These are phyloP conservation scores for Glycyrrhiza uralensis DNA, from an alignment of 306 rosid species.

Conservation along the genomic window DNA sequence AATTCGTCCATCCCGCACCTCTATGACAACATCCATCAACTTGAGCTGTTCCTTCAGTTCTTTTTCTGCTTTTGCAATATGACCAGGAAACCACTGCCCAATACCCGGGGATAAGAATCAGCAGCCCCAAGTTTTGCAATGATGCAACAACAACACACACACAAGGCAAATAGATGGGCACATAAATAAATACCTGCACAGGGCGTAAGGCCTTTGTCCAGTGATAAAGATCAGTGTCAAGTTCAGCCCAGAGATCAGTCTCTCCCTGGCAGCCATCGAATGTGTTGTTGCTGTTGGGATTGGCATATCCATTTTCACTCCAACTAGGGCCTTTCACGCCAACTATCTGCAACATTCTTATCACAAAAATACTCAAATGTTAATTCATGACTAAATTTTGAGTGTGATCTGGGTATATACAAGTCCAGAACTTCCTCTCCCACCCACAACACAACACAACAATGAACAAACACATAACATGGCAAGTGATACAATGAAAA, in stretches of 20 bases:
- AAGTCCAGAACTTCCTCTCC: not conserved
- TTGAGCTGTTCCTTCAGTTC: constrained; percentile 82
- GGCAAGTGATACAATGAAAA: not conserved
- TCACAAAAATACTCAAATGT: not conserved
- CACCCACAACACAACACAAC: not conserved
- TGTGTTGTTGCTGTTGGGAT: constrained; percentile 2
- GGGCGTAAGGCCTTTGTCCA: constrained; percentile 87
- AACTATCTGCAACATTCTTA: constrained; percentile 57
- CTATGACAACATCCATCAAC: constrained; percentile 93
- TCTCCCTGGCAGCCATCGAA: constrained; percentile 34
- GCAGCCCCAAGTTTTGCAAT: constrained; percentile 6
- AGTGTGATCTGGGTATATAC: not conserved
- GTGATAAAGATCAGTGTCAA: constrained; percentile 76
- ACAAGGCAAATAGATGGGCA: not conserved
- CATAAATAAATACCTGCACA: constrained; percentile 62
- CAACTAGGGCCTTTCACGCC: constrained; percentile 55
- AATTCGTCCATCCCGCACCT: constrained; percentile 89
- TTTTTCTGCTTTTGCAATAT: constrained; percentile 93
- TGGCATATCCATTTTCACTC: constrained; percentile 38
- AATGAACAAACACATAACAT: not conserved
- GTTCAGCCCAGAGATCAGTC: constrained; percentile 53
- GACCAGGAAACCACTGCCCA: constrained; percentile 98
- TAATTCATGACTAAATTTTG: not conserved
- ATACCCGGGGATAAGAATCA: constrained; percentile 18
- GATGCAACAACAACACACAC: not conserved